Percentiles rank a stretch among this genome's conserved stretches.
phyloP scores from a whole-genome alignment of 768 basidiomycete species.

The Mrakia gelida region DNA sequence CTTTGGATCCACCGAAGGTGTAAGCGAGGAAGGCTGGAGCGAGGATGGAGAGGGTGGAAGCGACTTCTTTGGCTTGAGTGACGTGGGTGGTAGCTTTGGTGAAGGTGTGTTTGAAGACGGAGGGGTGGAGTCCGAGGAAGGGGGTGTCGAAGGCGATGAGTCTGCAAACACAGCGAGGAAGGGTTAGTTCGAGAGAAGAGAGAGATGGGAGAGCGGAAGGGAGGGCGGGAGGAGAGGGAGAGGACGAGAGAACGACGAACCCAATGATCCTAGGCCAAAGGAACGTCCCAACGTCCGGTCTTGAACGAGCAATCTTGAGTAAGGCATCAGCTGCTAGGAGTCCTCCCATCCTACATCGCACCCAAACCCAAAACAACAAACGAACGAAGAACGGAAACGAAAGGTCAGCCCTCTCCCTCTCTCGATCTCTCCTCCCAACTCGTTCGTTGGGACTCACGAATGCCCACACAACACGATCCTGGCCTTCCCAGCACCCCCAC shows the following conservation, averaged over 20 bases:
- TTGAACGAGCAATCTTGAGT: slow-evolving; percentile 64
- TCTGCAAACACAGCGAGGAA: too few species aligned
- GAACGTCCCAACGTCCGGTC: slow-evolving; percentile 57
- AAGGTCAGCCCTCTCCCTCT: background rate
- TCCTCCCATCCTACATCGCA: slow-evolving; percentile 79
- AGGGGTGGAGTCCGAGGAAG: slow-evolving; percentile 77
- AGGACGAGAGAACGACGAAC: slow-evolving; percentile 52
- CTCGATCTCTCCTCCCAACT: background rate
- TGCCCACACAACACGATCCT: slow-evolving; percentile 86
- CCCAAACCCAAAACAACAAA: background rate
- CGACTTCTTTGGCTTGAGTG: slow-evolving; percentile 60
- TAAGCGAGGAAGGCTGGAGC: slow-evolving; percentile 48
- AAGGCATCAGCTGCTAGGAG: slow-evolving; percentile 79
- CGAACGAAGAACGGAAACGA: background rate
- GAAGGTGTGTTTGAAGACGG: slow-evolving; percentile 76
- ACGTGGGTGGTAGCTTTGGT: slow-evolving; percentile 70
- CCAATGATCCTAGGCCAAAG: slow-evolving; percentile 87
- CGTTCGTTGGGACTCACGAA: slow-evolving; percentile 37
- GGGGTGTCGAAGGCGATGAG: slow-evolving; percentile 53
- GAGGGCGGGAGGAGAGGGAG: background rate
- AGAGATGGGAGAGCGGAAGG: background rate
- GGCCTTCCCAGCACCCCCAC: slow-evolving; percentile 51
- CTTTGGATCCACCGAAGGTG: slow-evolving; percentile 39
- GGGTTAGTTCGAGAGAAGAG: background rate
- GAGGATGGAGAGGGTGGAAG: slow-evolving; percentile 54